Evolutionary conservation across 768 basidiomycete genomes (phyloP), one percentile per base, ranked within the genome.

Genomic region (Pleurotus pulmonarius): DNA sequence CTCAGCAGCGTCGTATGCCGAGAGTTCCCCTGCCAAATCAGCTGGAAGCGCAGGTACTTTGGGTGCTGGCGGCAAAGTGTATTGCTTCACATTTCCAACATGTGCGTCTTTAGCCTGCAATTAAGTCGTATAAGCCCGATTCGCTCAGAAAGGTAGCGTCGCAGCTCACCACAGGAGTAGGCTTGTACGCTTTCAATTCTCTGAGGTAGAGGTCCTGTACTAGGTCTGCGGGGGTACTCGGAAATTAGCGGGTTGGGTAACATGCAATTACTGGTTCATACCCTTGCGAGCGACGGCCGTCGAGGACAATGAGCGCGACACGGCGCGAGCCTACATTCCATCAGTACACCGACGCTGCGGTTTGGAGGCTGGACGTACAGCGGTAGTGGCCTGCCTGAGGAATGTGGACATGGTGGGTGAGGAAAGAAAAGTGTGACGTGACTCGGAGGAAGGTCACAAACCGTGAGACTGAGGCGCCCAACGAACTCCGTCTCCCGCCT

Each of bases 121-220:
- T 37, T 5, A 37, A 58, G 29, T 11, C 29, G 9, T 34, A 34
- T 13, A 24, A 48, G 47, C 40, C 26, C 44, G 46, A 44, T n/a
- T 16, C 18, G 29, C 25, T 46, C n/a, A 45, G 38, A 3, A 4
- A n/a, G 4, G 25, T 9, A 24, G 49, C 13, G 40, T 58, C 45
- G 34, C 20, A n/a, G 80, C 91, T 70, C 65, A 94, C 94, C 46
- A 68, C 70, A 4, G 83, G 75, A 37, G 85, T 75, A 40, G 91
- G 80, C 78, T 92, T 96, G 84, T 95, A 98, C 4, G 82, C 71
- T 74, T 90, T 95, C 65, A 98, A 80, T 76, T 96, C 90, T 67
- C 81, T 86, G 63, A 98, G 64, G 75, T 98, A 98, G 56, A 97
- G 70, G 61, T 97, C 94, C 82, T 95, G 91, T 53, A 98, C 80